These are phyloP conservation scores for Parietichytrium sp. DNA, from an alignment of 108 stramenopile genomes.

Conservation along the genomic window DNA sequence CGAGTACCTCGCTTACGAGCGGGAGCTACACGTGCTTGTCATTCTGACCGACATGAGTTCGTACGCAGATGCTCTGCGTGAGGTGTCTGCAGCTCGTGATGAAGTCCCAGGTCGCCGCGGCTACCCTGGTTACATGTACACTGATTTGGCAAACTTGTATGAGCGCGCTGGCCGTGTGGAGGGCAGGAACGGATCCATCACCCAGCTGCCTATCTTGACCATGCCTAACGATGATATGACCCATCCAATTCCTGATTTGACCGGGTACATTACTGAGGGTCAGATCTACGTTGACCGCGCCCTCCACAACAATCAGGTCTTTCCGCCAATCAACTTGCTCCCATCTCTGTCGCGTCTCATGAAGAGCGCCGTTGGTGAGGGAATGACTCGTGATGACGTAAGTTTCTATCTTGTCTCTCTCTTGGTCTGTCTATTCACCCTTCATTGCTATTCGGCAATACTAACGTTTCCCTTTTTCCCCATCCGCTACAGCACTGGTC, in stretches of 20 bases:
- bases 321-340: slow-evolving; percentile 99
- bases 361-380: slow-evolving; percentile 99
- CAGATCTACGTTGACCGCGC: slow-evolving; percentile 98
- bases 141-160: slow-evolving; percentile 98
- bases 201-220: slow-evolving; percentile 98
- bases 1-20: slow-evolving; percentile 98
- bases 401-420: background rate
- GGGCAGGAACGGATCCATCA: slow-evolving; percentile 97
- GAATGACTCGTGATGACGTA: slow-evolving; percentile 95
- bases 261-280: slow-evolving; percentile 99
- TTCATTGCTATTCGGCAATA: background rate
- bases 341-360: slow-evolving; percentile 97
- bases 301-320: slow-evolving; percentile 95
- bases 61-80: slow-evolving; percentile 98
- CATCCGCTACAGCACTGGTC: no score
- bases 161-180: slow-evolving; percentile 98
- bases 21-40: slow-evolving; percentile 96
- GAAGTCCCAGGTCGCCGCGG: slow-evolving; percentile 99
- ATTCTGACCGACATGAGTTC: slow-evolving; percentile 99
- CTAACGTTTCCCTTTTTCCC: slow-evolving; percentile 40
- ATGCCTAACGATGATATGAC: slow-evolving; percentile 99
- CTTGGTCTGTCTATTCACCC: background rate
- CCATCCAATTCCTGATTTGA: slow-evolving; percentile 98
- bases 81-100: slow-evolving; percentile 97
- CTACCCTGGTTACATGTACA: slow-evolving; percentile 99